phyloP scores from a whole-genome alignment of 2,329 filamentous ascomycete species.

The Aspergillus ustus region DNA sequence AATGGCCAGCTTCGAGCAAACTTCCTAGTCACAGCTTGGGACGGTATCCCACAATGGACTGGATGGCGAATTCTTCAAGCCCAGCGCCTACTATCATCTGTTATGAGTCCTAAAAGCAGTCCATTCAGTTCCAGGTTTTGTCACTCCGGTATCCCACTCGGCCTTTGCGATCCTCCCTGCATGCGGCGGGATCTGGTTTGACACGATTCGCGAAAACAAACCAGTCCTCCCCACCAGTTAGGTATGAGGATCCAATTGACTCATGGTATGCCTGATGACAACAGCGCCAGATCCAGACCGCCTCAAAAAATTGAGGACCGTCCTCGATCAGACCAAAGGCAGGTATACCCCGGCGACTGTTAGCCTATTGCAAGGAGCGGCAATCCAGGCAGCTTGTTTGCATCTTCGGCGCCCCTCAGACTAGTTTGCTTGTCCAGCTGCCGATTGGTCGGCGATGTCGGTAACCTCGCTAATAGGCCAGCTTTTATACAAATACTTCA shows the following conservation, averaged over 20 bases:
- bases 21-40: too few relatives aligned
- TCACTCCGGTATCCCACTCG: not conserved
- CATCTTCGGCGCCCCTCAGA: not conserved
- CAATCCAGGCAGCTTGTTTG: not conserved
- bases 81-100: not conserved
- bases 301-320: not conserved
- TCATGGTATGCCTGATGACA: not conserved
- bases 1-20: too few relatives aligned
- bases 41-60: too few relatives aligned
- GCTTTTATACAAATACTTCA: not conserved
- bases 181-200: not conserved
- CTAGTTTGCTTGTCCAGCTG: too few relatives aligned
- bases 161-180: not conserved
- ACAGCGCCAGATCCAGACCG: not conserved
- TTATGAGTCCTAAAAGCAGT: not conserved
- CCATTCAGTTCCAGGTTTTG: not conserved
- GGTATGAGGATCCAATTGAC: not conserved
- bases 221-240: not conserved
- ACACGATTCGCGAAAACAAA: not conserved
- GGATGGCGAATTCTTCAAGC: not conserved
- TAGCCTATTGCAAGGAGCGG: not conserved
- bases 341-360: not conserved
- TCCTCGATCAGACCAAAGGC: not conserved
- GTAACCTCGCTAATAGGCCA: not conserved
- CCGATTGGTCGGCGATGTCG: not conserved